These are phyloP conservation scores for Cryptococcus sp. DNA, from an alignment of 1,284 basidiomycete genomes.

Conservation along the genomic window DNA sequence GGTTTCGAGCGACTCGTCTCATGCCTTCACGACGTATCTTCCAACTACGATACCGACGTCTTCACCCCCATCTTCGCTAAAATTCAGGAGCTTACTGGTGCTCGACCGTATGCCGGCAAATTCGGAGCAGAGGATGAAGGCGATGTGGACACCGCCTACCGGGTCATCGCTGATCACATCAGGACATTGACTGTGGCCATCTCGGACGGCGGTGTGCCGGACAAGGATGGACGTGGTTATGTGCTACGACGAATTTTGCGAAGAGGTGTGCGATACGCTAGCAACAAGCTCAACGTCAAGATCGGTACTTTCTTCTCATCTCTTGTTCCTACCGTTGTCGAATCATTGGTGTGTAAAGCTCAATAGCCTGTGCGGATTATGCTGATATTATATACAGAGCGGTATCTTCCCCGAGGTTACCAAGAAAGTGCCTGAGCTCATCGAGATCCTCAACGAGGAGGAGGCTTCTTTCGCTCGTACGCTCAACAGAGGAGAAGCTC, in stretches of 20 bases:
- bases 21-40: conserved; percentile 82
- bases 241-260: conserved; percentile 90
- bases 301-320: conserved; percentile 96
- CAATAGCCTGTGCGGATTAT: neutral
- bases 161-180: conserved; percentile 95
- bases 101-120: conserved; percentile 81
- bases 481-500: conserved; percentile 91
- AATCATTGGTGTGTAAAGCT: conserved; percentile 69
- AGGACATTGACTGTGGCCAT: conserved; percentile 93
- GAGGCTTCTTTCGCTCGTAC: conserved; percentile 96
- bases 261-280: conserved; percentile 88
- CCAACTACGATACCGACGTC: conserved; percentile 98
- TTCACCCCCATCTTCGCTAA: conserved; percentile 86
- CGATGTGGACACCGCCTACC: conserved; percentile 96
- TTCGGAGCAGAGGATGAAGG: conserved; percentile 91
- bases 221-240: conserved; percentile 94
- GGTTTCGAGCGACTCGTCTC: conserved; percentile 98
- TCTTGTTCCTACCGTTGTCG: conserved; percentile 83
- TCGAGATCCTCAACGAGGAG: conserved; percentile 96
- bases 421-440: conserved; percentile 79
- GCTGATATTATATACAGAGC: conserved; percentile 59
- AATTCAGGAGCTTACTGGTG: conserved; percentile 87
- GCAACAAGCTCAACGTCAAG: conserved; percentile 91
- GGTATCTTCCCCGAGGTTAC: conserved; percentile 91
- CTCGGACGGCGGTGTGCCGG: conserved; percentile 93